Evolutionary conservation across 768 basidiomycete genomes (phyloP).

Genomic region (Phanerodontia chrysosporium): DNA sequence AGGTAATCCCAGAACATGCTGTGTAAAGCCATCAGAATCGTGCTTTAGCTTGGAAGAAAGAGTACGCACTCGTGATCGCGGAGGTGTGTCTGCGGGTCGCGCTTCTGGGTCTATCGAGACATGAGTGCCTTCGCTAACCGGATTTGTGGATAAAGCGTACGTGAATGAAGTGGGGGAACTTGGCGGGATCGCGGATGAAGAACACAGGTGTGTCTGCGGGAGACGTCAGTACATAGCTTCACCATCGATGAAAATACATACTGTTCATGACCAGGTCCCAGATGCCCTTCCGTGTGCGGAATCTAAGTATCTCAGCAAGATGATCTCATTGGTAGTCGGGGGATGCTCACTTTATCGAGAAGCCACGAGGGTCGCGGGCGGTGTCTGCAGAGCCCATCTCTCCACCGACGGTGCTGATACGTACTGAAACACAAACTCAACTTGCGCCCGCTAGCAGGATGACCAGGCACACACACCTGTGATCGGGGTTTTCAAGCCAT

Average conservation of each 20-base stretch:
- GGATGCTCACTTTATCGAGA: slow-evolving; percentile 41
- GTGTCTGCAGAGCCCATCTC: slow-evolving; percentile 45
- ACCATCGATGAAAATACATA: too few relatives aligned
- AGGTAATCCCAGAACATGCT: slow-evolving; percentile 45
- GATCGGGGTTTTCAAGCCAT: slow-evolving; percentile 29
- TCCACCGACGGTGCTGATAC: slow-evolving; percentile 56
- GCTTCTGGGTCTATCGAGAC: slow-evolving; percentile 36
- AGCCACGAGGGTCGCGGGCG: slow-evolving; percentile 49
- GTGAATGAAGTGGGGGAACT: slow-evolving; percentile 47
- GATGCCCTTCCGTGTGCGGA: slow-evolving; percentile 35
- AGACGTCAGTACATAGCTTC: neutral
- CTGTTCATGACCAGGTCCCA: slow-evolving; percentile 33
- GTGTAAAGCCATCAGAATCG: slow-evolving; percentile 1
- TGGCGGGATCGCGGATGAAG: slow-evolving; percentile 41
- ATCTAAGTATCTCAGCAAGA: slow-evolving; percentile 16
- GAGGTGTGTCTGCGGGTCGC: slow-evolving; percentile 48
- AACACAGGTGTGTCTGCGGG: slow-evolving; percentile 41
- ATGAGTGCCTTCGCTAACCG: neutral
- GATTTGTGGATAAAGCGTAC: neutral
- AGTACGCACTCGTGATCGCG: slow-evolving; percentile 30
- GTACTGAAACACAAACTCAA: slow-evolving; percentile 26
- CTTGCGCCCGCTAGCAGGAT: neutral
- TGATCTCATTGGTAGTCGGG: neutral
- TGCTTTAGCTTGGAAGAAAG: neutral
- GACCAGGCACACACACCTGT: slow-evolving; percentile 18